Evolutionary conservation across 2,329 filamentous ascomycete species (phyloP).

Genomic region (Fusarium coicis): DNA sequence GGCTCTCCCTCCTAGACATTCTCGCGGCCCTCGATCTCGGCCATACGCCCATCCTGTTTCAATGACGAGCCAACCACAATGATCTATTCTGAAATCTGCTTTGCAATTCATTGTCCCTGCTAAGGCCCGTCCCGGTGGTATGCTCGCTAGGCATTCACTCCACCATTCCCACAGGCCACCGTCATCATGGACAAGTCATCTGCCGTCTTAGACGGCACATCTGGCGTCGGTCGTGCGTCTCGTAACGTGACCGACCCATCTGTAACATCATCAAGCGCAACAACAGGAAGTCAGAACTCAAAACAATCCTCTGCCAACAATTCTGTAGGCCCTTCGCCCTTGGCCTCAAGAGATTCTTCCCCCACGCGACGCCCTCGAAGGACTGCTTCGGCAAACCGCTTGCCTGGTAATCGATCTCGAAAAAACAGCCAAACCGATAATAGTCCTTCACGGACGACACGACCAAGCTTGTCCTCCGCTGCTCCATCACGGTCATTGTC

Average conservation of each 20-base stretch:
- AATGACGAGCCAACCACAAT: slow-evolving; percentile 52
- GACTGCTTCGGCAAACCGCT: slow-evolving; percentile 50
- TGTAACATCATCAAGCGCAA: slow-evolving; percentile 38
- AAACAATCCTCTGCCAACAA: slow-evolving; percentile 52
- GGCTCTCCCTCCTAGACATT: slow-evolving; percentile 25
- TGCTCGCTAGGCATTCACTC: slow-evolving; percentile 47
- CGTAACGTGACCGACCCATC: slow-evolving; percentile 37
- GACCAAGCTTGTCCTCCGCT: slow-evolving; percentile 66
- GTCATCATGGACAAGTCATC: slow-evolving; percentile 52
- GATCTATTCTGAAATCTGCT: slow-evolving; percentile 45
- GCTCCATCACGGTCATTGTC: slow-evolving; percentile 75
- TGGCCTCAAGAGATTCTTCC: slow-evolving; percentile 59
- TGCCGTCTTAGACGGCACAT: slow-evolving; percentile 42
- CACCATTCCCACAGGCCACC: slow-evolving; percentile 41
- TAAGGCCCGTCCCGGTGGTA: slow-evolving; percentile 48
- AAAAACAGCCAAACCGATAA: slow-evolving; percentile 73
- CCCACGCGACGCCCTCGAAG: slow-evolving; percentile 55
- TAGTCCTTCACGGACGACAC: slow-evolving; percentile 67
- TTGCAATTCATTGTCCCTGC: slow-evolving; percentile 45
- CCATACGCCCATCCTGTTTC: slow-evolving; percentile 39
- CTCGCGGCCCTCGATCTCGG: slow-evolving; percentile 32
- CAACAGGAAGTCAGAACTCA: slow-evolving; percentile 46
- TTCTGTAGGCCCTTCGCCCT: slow-evolving; percentile 52
- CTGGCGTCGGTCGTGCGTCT: slow-evolving; percentile 34
- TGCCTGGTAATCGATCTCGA: slow-evolving; percentile 64